A percentile compares a stretch with the other conserved stretches of the same genome.
Evolutionary conservation across 768 basidiomycete species (phyloP).

Genomic region (Tricholoma terreum): DNA sequence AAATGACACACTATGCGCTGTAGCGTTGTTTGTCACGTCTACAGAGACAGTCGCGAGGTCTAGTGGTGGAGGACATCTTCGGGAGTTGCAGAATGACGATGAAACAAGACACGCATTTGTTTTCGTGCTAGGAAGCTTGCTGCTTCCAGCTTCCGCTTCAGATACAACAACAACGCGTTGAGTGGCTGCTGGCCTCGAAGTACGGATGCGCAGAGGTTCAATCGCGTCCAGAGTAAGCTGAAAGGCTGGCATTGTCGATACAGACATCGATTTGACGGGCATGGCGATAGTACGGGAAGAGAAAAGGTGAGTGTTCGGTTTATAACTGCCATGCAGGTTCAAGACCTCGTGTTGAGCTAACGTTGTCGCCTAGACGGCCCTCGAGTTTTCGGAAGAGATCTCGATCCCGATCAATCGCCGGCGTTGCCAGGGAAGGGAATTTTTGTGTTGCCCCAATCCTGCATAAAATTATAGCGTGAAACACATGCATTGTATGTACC

Average conservation of each 20-base stretch:
- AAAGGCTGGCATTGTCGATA: neutral
- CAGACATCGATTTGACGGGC: neutral
- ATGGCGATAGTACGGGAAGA: neutral
- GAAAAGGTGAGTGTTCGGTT: slow-evolving; percentile 6
- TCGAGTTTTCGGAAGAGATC: neutral
- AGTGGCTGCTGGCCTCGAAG: neutral
- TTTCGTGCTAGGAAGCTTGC: neutral
- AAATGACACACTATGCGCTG: neutral
- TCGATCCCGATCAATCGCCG: neutral
- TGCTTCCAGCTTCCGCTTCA: neutral
- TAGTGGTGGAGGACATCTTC: neutral
- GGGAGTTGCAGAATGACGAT: neutral
- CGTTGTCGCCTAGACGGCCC: too few relatives aligned
- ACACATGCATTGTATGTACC: neutral
- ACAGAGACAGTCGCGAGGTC: neutral
- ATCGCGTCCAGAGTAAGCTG: neutral
- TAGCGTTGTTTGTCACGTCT: neutral
- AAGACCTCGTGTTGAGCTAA: neutral
- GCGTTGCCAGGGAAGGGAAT: neutral
- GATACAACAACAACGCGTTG: neutral
- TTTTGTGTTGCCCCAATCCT: neutral
- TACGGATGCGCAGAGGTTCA: neutral
- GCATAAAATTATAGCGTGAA: neutral
- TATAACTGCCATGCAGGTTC: slow-evolving; percentile 1
- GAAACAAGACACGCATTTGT: neutral